A percentile compares a stretch with the other conserved stretches of the same genome.
Conservation (phyloP, 2,329 filamentous ascomycete species). For the Chaetomiaceae sp. region DNA sequence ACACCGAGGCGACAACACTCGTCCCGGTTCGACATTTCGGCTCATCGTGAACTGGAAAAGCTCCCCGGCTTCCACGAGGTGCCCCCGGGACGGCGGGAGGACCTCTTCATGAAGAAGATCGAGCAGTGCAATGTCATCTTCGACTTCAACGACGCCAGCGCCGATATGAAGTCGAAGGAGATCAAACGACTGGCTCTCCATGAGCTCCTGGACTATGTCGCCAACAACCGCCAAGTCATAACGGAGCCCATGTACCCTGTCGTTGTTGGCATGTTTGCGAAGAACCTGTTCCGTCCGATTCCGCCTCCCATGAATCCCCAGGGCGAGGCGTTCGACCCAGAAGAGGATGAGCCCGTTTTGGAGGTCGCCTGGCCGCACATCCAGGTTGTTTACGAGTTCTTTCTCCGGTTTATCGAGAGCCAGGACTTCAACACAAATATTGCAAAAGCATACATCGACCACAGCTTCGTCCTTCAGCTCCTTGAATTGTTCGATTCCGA, state of each 20-base stretch:
- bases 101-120: conserved; percentile 99
- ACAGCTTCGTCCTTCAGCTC: conserved; percentile 92
- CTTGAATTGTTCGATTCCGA: conserved; percentile 98
- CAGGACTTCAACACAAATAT: conserved; percentile 99
- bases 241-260: conserved; percentile 98
- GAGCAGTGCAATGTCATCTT: conserved; percentile 99
- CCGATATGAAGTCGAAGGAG: conserved; percentile 99
- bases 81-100: conserved; percentile 86
- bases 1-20: conserved; percentile 97
- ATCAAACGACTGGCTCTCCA: conserved; percentile 96
- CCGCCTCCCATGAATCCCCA: conserved; percentile 96
- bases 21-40: conserved; percentile 95
- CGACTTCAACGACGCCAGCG: conserved; percentile 97
- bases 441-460: conserved; percentile 97
- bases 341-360: conserved; percentile 95
- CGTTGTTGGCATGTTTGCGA: conserved; percentile 98
- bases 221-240: conserved; percentile 97
- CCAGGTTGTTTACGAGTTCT: conserved; percentile 99
- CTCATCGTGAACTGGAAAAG: conserved; percentile 94
- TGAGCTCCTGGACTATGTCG: conserved; percentile 94
- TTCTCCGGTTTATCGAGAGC: conserved; percentile 96
- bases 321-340: conserved; percentile 95
- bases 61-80: conserved; percentile 97
- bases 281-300: conserved; percentile 96
- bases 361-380: conserved; percentile 99